Base-by-base conservation (phyloP, 2,329 filamentous ascomycete species). In the Arthroderma uncinatum region DNA sequence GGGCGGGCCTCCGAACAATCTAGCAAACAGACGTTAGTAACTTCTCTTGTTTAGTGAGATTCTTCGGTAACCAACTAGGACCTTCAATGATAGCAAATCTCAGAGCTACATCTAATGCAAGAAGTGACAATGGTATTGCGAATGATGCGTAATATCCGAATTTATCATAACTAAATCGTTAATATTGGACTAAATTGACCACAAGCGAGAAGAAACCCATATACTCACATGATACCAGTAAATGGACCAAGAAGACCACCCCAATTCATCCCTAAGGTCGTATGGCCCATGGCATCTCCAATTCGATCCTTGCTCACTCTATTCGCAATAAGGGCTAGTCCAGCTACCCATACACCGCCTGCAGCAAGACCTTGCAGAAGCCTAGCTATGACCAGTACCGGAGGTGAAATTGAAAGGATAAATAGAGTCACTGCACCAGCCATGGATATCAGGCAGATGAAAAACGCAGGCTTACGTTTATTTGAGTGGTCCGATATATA, bases 31-130 rank as follows among this genome's bases (percentile, higher is more conserved):
- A 5, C 4, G n/a, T 50, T 44, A 48, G 30, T 25, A 55, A 25
- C 14, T 10, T 39, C 10, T 16, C 14, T 1, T 25, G 19, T 19
- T 53, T 44, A 7, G 7, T 30, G 28, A 30, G 28, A 30, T 23
- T n/a, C 16, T 19, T 54, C 9, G n/a, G 40, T 7, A 7, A n/a
- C 40, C n/a, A 33, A 56, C 37, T 42, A 7, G 56, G 36, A 28
- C 81, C 81, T 67, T 85, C 83, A 16, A 85, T 76, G 62, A 86
- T 76, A 1, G 82, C 65, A 1, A 82, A 64, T 14, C 83, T 78
- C 74, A 85, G 78, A 14, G 79, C 58, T 55, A 85, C 80, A 65
- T 86, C 83, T 7, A 85, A 60, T 0, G 67, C 72, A 1, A 85
- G 66, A 4, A 84, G 64, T 0, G 70, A 76, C n/a, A 80, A 63